Evolutionary conservation across 2,329 filamentous ascomycete genomes (phyloP).

Genomic region (Sclerotinia sclerotiorum): DNA sequence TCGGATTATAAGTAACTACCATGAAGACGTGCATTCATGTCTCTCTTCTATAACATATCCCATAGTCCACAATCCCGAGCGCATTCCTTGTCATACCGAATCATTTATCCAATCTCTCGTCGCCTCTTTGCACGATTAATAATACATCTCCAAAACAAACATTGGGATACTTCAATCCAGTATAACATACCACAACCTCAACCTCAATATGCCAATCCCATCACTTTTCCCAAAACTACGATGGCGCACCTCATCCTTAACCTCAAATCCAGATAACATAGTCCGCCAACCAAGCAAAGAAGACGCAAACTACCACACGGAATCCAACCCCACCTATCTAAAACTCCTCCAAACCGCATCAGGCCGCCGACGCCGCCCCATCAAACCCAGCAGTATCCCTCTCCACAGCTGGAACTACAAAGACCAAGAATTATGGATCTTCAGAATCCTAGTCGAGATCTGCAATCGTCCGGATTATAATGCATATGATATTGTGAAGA

Average conservation of each 20-base stretch:
- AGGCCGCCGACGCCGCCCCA: background rate
- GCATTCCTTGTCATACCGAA: background rate
- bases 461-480: slow-evolving; percentile 9
- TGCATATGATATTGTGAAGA: background rate
- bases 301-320: background rate
- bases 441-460: background rate
- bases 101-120: background rate
- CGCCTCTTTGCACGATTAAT: background rate
- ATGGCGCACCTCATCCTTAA: background rate
- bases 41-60: background rate
- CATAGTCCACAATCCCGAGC: background rate
- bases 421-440: slow-evolving; percentile 1
- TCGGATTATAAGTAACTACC: background rate
- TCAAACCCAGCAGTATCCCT: background rate
- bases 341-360: background rate
- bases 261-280: background rate
- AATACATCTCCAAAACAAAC: background rate
- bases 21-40: background rate
- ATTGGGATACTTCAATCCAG: background rate
- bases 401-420: background rate
- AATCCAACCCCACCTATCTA: slow-evolving; percentile 5
- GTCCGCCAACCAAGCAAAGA: background rate
- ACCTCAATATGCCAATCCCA: background rate
- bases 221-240: background rate
- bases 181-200: background rate